phyloP scores from a whole-genome alignment of 176 grass and related monocot species.

The Leersia perrieri region DNA sequence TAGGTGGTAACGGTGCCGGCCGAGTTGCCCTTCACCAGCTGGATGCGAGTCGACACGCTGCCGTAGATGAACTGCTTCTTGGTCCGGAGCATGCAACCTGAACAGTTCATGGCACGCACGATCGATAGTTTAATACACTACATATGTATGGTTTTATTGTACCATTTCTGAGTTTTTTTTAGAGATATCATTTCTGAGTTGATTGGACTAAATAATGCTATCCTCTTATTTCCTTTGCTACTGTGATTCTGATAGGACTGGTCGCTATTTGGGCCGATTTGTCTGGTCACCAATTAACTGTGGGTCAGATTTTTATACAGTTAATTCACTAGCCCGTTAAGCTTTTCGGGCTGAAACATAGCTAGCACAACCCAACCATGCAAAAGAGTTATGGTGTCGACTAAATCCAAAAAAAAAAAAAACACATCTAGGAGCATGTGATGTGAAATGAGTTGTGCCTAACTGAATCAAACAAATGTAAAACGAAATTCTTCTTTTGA shows the following conservation, averaged over 20 bases:
- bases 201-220: too few species aligned
- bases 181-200: too few species aligned
- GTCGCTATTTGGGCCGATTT: background rate
- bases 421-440: too few species aligned
- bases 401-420: too few species aligned
- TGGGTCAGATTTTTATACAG: background rate
- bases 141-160: too few species aligned
- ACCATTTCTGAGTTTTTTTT: too few species aligned
- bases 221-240: too few species aligned
- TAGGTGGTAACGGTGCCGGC: constrained; percentile 67
- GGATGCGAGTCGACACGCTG: constrained; percentile 54
- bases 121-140: background rate
- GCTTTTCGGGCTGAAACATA: background rate
- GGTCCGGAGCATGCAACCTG: constrained; percentile 45
- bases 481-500: background rate
- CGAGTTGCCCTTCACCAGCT: constrained; percentile 53
- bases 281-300: background rate
- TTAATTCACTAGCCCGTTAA: too few species aligned
- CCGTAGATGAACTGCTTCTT: constrained; percentile 62
- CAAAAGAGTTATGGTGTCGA: background rate
- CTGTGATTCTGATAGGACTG: background rate
- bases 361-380: background rate
- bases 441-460: background rate
- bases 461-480: background rate
- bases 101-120: background rate